Base-by-base conservation (phyloP, 2,329 filamentous ascomycete genomes). In the Pyrenophora teres region DNA sequence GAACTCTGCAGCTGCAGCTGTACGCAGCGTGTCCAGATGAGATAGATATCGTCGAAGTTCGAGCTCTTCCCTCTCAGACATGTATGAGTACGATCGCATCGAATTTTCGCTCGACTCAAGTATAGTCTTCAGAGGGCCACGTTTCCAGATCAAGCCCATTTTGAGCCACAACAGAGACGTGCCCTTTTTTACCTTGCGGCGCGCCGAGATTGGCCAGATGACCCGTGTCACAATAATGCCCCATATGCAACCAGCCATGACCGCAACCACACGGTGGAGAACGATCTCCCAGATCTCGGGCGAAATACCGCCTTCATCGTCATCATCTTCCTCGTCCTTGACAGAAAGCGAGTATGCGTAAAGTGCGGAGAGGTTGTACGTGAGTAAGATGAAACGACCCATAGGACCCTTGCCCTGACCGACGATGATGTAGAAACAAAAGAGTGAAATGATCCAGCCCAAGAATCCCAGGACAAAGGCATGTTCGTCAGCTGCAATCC, bases 71-170 rank as follows among this genome's bases (percentile, higher is more conserved):
- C 87, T 84, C n/a, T 92, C 83, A 56, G 87, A 87, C 83, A 97
- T 92, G 71, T 96, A 97, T 5, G 86, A 84, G n/a, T 59, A 46
- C 4, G 54, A 47, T 16, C 46, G 53, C 36, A 54, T 48, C 15
- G 42, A 30, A 31, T 59, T 50, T 7, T 48, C 78, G 65, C 60
- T 65, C 56, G 55, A 56, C 7, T 76, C 76, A 2, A 80, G 69
- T 12, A 96, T 81, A 6, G 87, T 84, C 4, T 89, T 87, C 19
- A 99, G 78, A 0, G 94, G 94, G 7, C 95, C 93, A 38, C 92
- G 86, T 76, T 93, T 96, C 94, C 94, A 99, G 59, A 97, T 92
- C 30, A 99, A 81, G 13, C 92, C 90, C 86, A 99, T 92, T 52
- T 95, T 90, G 6, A 99, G 81, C 83, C 94, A 97, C 10, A 99